Evolutionary conservation across 768 basidiomycete genomes (phyloP).

Genomic region (Lactifluus volemus): DNA sequence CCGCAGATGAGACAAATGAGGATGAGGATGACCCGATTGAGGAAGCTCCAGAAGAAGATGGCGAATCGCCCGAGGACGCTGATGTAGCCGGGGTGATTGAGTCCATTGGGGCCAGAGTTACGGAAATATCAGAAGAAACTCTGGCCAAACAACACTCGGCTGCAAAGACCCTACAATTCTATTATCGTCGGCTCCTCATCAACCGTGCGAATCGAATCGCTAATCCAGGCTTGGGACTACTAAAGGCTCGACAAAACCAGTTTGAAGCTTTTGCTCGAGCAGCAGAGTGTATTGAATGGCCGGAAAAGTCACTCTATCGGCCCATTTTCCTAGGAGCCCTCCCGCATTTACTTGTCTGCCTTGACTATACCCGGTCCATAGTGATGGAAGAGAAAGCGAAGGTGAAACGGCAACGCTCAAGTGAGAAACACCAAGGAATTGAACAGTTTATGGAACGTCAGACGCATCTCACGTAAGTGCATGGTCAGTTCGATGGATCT

Average conservation of each 20-base stretch:
- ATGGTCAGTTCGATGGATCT: too few relatives aligned
- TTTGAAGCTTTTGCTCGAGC: conserved; percentile 5
- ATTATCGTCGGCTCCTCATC: conserved; percentile 2
- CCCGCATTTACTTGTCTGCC: conserved; percentile 14
- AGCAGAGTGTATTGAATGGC: conserved; percentile 1
- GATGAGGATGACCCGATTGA: not conserved
- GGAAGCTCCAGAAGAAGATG: conserved; percentile 2
- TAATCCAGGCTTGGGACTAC: conserved; percentile 7
- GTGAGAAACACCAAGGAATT: conserved; percentile 6
- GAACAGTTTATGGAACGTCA: conserved; percentile 11
- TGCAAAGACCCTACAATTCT: conserved; percentile 1
- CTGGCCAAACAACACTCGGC: not conserved
- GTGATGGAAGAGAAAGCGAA: conserved; percentile 5
- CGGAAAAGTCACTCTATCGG: conserved; percentile 8
- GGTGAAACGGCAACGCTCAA: conserved; percentile 5
- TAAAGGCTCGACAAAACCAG: conserved; percentile 1
- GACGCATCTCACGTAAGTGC: conserved; percentile 3
- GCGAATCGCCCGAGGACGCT: not conserved
- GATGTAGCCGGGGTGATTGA: conserved; percentile 5
- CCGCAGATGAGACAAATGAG: not conserved
- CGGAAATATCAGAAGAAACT: not conserved
- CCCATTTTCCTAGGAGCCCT: conserved; percentile 17
- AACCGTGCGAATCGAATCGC: not conserved
- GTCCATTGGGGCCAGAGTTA: conserved; percentile 1
- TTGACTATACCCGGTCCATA: not conserved